Base-by-base conservation (phyloP, 2,329 filamentous ascomycete species). In the Pseudogymnoascus sp. region DNA sequence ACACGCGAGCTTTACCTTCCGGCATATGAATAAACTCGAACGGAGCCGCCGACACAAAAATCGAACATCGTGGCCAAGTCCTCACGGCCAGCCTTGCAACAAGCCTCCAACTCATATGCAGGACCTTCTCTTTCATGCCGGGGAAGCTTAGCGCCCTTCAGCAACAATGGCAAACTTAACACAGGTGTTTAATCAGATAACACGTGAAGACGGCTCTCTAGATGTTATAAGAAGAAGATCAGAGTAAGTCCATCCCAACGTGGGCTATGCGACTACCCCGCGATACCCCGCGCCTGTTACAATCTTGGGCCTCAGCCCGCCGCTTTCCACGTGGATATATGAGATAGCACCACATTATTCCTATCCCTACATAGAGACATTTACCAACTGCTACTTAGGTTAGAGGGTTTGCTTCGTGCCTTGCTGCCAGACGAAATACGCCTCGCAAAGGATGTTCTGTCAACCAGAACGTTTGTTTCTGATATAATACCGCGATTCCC, bases 401-500 rank as follows among this genome's bases (percentile, higher is more conserved):
- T 72, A 19, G 60, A 66, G n/a, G 56, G 47, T 14, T 61, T 72
- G 6, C 11, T 68, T 26, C 61, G 37, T 14, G 31, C 53, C 29
- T 61, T 70, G 33, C 61, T 65, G 1, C 24, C 47, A 21, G 50
- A 56, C 14, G 69, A 71, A 50, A 64, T 66, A 31, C 61, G 61
- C 19, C 44, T 60, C 21, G 33, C 40, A 61, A 65, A 37, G 35
- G 26, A 14, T 61, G 29, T 42, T 33, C 38, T 60, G 14, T 60
- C 29, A 16, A 61, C 61, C 16, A 37, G 64, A 8, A 63, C 37
- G 8, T 64, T 64, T 7, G 21, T 65, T n/a, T 64, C 61, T 24
- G 65, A 67, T 29, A 66, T 68, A 14, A 63, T 61, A 29, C 56
- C 31, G 14, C 53, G 56, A 4, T 21, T 72, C 7, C 70, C 68